Evolutionary conservation across 805 yeast genomes (phyloP), one percentile per base, ranked within the genome.

Genomic region (Cyberlindnera xylosilytica): DNA sequence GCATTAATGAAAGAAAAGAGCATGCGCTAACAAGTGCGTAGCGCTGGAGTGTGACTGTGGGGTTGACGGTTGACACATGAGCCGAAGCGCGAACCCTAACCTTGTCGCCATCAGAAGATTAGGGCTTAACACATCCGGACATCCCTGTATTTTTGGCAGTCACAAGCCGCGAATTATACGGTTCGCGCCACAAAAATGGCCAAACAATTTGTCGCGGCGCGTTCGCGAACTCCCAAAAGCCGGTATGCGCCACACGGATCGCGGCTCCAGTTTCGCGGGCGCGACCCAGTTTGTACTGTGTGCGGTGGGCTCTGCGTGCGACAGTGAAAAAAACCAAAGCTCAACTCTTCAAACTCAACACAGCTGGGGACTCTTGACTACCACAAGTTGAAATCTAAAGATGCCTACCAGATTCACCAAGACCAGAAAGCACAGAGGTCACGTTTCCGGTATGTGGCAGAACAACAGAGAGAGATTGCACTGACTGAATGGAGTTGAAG

Each of bases 401-500:
- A 90, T 90, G 98, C 98, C 98, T 74, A 87, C 97, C 83, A 89
- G 98, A 87, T 83, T 87, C 72, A 86, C 95, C 70, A 90, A 93
- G 78, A 93, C 98, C 78, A 89, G 99, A 87, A 93, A 93, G 83
- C 97, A 88, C 86, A 89, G 99, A 87, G 99, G 99, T 79, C 84
- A 93, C 96, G 98, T 93, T 76, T 87, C 97, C 72, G 95, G 95
- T 87, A 86, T 79, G 95, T 81, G 64, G 23, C 20, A 5, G 12
- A 5, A 26, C 29, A 26, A 8, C 6, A 26, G 29, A 26, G 29
- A 26, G 29, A 26, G 29, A 26, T 10, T 20, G 11, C 6, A 4
- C 20, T 15, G 20, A 22, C 13, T 10, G 28, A 15, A 17, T 9
- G 20, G 36, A 6, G 20, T 22, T 9, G 19, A 18, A 20, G 35